phyloP scores from a whole-genome alignment of 73 alveolate genomes.

The Paraurostyla sp. region DNA sequence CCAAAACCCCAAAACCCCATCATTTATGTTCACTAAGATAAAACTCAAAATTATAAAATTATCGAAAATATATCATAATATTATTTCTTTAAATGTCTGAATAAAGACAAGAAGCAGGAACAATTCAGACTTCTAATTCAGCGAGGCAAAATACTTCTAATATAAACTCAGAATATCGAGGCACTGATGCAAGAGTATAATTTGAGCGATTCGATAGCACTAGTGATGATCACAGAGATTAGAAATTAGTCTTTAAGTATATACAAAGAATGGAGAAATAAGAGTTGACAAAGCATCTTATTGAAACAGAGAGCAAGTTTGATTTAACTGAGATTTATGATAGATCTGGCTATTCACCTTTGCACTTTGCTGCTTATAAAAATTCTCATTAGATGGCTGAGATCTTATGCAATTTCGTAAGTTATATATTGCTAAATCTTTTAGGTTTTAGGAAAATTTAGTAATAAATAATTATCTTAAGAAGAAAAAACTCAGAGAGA shows the following conservation, averaged over 20 bases:
- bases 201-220: neutral
- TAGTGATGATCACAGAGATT: neutral
- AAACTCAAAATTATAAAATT: neutral
- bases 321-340: slow-evolving; percentile 43
- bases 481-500: neutral
- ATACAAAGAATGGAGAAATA: neutral
- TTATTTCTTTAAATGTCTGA: neutral
- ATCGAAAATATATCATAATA: neutral
- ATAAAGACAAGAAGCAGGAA: neutral
- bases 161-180: neutral
- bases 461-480: neutral
- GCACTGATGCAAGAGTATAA: neutral
- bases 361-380: slow-evolving; percentile 52
- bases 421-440: neutral
- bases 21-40: neutral
- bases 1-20: slow-evolving; percentile 55
- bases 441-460: neutral
- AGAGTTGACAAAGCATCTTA: neutral
- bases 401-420: slow-evolving; percentile 6
- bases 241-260: neutral
- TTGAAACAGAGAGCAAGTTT: neutral
- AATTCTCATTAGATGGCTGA: slow-evolving; percentile 22
- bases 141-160: neutral
- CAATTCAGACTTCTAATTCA: neutral
- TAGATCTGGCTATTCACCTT: slow-evolving; percentile 56